A percentile compares a stretch with the other conserved stretches of the same genome.
Conservation (phyloP, 1,139 yeast species). For the Debaryomyces singareniensis region DNA sequence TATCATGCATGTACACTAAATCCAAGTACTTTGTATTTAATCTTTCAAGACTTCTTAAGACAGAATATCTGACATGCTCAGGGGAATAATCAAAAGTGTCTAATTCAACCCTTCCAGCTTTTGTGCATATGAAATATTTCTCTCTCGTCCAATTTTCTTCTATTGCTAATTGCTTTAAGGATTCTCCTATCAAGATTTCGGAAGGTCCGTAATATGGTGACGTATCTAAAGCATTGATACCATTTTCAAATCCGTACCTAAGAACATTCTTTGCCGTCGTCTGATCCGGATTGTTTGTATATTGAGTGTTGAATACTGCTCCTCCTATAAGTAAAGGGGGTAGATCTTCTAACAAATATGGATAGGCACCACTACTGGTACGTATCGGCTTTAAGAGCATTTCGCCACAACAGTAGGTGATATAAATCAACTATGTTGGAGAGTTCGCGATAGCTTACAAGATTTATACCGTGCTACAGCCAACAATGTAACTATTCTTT, state of each 20-base stretch:
- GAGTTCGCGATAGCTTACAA: no score
- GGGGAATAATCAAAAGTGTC: slow-evolving; percentile 73
- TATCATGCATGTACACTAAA: slow-evolving; percentile 80
- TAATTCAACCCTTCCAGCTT: slow-evolving; percentile 70
- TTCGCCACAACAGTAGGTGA: no score
- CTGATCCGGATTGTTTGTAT: slow-evolving; percentile 56
- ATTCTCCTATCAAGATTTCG: slow-evolving; percentile 67
- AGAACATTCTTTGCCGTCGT: slow-evolving; percentile 57
- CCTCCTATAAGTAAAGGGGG: slow-evolving; percentile 77
- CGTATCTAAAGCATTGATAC: slow-evolving; percentile 78
- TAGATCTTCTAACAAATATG: slow-evolving; percentile 23
- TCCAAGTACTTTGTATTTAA: slow-evolving; percentile 66
- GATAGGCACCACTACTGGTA: slow-evolving; percentile 11
- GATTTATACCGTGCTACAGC: no score
- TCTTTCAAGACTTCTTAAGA: slow-evolving; percentile 58
- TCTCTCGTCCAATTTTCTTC: slow-evolving; percentile 47
- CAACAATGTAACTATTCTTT: no score
- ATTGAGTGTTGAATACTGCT: slow-evolving; percentile 77
- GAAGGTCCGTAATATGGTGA: slow-evolving; percentile 93
- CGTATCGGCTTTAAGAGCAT: slow-evolving; percentile 15
- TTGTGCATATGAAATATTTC: slow-evolving; percentile 68
- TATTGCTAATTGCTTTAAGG: slow-evolving; percentile 36
- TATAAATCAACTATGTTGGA: no score
- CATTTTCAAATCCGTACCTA: slow-evolving; percentile 53
- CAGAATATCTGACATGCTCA: slow-evolving; percentile 53